A percentile compares a stretch with the other conserved stretches of the same genome.
phyloP scores from a whole-genome alignment of 2,329 filamentous ascomycete species.

The Diaporthe sp. region DNA sequence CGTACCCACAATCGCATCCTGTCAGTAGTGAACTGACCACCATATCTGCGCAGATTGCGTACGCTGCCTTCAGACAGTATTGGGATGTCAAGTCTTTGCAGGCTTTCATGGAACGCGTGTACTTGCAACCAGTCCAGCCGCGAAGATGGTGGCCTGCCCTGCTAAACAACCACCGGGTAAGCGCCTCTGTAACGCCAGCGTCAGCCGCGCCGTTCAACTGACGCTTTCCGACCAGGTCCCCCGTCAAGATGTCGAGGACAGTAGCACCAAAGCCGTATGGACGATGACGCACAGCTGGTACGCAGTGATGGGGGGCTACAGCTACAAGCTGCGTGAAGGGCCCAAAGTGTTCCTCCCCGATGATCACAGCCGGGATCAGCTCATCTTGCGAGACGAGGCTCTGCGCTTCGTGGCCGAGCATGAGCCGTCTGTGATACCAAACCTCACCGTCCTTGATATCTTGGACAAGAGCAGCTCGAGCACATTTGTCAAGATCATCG shows the following conservation, averaged over 20 bases:
- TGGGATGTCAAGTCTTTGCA: conserved; percentile 34
- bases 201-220: neutral
- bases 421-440: conserved; percentile 54
- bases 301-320: conserved; percentile 35
- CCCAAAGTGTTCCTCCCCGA: conserved; percentile 20
- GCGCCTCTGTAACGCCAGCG: neutral
- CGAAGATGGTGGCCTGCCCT: conserved; percentile 30
- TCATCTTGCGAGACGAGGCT: conserved; percentile 27
- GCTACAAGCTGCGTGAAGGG: conserved; percentile 30
- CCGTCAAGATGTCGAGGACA: conserved; percentile 10
- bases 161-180: conserved; percentile 11
- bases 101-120: conserved; percentile 32
- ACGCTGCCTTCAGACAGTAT: conserved; percentile 35
- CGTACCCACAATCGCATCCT: too few species aligned
- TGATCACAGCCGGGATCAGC: conserved; percentile 22
- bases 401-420: conserved; percentile 34
- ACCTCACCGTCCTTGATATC: conserved; percentile 47
- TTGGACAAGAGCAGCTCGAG: conserved; percentile 51
- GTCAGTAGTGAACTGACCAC: neutral
- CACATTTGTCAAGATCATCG: conserved; percentile 48
- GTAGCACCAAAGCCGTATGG: conserved; percentile 17
- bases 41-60: conserved; percentile 20
- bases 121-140: conserved; percentile 7
- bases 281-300: conserved; percentile 35
- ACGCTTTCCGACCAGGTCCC: neutral